A percentile compares a stretch with the other conserved stretches of the same genome.
phyloP scores from a whole-genome alignment of 305 asterid species.

The Fraxinus nigra region DNA sequence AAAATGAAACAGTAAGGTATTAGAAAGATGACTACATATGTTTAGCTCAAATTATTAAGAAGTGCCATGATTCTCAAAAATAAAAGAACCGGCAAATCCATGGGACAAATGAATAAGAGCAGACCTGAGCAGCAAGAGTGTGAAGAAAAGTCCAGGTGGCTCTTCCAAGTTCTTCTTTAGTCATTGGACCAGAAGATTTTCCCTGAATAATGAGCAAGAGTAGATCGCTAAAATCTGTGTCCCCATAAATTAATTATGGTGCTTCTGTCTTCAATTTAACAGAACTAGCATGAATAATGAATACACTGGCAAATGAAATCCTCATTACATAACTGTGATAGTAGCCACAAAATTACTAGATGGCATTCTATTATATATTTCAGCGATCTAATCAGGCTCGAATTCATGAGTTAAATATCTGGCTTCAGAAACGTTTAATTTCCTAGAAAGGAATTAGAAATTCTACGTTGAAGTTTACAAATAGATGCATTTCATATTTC shows the following conservation, averaged over 20 bases:
- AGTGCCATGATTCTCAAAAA: neutral
- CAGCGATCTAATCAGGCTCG: neutral
- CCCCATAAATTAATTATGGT: neutral
- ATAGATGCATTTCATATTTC: neutral
- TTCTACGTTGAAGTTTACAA: neutral
- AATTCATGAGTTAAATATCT: neutral
- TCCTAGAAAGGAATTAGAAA: neutral
- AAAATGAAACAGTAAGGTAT: neutral
- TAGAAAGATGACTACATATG: neutral
- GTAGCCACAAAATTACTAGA: neutral
- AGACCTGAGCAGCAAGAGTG: constrained; percentile 94
- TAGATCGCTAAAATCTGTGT: neutral
- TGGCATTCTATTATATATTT: neutral
- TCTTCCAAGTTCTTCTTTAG: constrained; percentile 90
- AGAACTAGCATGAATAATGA: neutral
- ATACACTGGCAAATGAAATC: neutral
- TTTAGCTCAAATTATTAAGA: neutral
- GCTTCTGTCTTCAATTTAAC: constrained; percentile 1
- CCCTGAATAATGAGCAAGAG: constrained; percentile 35
- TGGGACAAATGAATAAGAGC: neutral
- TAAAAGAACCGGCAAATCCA: neutral
- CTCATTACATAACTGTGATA: neutral
- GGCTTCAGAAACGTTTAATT: neutral
- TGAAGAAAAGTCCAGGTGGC: constrained; percentile 96
- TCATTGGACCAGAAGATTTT: constrained; percentile 51